Evolutionary conservation across 163 green algal genomes (phyloP).

Genomic region (Scenedesmus sp.): DNA sequence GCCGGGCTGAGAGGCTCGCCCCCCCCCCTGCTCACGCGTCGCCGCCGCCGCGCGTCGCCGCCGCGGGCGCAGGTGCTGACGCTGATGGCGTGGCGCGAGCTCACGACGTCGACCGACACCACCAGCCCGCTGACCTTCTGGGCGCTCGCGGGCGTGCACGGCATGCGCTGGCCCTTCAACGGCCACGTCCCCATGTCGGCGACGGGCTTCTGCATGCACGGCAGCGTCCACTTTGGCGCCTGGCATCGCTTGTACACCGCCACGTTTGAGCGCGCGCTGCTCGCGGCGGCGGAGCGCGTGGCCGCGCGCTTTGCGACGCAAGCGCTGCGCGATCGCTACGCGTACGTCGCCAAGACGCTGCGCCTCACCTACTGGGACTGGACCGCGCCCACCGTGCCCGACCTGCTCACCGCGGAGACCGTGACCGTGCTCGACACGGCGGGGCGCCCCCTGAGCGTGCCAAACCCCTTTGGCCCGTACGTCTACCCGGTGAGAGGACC

Average conservation of each 20-base stretch:
- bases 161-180: neutral
- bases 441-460: neutral
- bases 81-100: slow-evolving; percentile 11
- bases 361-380: slow-evolving; percentile 21
- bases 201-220: slow-evolving; percentile 23
- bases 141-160: neutral
- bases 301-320: neutral
- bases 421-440: neutral
- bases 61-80: neutral
- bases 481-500: neutral
- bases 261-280: slow-evolving; percentile 10
- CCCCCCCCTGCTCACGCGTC: neutral
- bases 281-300: neutral
- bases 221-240: neutral
- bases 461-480: neutral
- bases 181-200: neutral
- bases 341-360: neutral
- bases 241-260: slow-evolving; percentile 13
- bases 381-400: neutral
- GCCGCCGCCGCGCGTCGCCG: neutral
- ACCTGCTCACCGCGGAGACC: neutral
- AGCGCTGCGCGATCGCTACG: neutral
- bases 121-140: slow-evolving; percentile 15
- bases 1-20: neutral
- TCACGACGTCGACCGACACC: slow-evolving; percentile 19